These are phyloP conservation scores for Borealophlyctis nickersoniae DNA, from an alignment of 192 early-diverging fungal genomes.

Conservation along the genomic window DNA sequence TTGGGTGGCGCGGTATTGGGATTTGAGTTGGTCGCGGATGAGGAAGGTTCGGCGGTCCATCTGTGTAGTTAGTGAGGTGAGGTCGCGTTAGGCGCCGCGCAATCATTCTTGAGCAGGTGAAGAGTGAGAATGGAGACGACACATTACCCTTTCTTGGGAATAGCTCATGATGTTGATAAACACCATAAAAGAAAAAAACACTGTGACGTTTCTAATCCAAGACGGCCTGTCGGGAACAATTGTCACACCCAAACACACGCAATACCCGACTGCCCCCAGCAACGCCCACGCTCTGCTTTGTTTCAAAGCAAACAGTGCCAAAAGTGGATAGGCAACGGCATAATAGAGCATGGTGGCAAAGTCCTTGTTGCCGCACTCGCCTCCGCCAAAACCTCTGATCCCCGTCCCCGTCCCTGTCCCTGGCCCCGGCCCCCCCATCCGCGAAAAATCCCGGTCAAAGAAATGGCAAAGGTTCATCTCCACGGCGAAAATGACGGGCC, in stretches of 20 bases:
- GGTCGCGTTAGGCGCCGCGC: not conserved
- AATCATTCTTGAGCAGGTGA: not conserved
- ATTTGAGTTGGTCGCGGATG: slow-evolving; percentile 25
- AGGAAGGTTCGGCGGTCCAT: slow-evolving; percentile 22
- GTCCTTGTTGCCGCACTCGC: slow-evolving; percentile 18
- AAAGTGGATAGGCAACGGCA: slow-evolving; percentile 12
- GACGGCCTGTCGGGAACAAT: slow-evolving; percentile 8
- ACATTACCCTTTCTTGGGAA: slow-evolving; percentile 16
- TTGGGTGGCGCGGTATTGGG: slow-evolving; percentile 26
- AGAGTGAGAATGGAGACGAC: not conserved
- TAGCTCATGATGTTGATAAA: slow-evolving; percentile 24
- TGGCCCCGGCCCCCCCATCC: not conserved
- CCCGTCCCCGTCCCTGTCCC: too few relatives aligned
- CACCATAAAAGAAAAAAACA: slow-evolving; percentile 13
- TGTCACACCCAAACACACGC: not conserved
- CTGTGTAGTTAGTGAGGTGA: not conserved
- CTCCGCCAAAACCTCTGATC: too few relatives aligned
- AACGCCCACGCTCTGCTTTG: slow-evolving; percentile 17
- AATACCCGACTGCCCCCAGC: not conserved
- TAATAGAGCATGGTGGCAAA: slow-evolving; percentile 19
- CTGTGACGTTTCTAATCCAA: slow-evolving; percentile 4
- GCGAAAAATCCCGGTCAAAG: not conserved
- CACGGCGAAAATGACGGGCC: slow-evolving; percentile 21
- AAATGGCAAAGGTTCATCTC: slow-evolving; percentile 16
- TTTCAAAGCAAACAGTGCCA: slow-evolving; percentile 14